Percentiles rank a stretch among this genome's conserved stretches.
Evolutionary conservation across 768 basidiomycete species (phyloP).

Genomic region (Trametes coccinea): DNA sequence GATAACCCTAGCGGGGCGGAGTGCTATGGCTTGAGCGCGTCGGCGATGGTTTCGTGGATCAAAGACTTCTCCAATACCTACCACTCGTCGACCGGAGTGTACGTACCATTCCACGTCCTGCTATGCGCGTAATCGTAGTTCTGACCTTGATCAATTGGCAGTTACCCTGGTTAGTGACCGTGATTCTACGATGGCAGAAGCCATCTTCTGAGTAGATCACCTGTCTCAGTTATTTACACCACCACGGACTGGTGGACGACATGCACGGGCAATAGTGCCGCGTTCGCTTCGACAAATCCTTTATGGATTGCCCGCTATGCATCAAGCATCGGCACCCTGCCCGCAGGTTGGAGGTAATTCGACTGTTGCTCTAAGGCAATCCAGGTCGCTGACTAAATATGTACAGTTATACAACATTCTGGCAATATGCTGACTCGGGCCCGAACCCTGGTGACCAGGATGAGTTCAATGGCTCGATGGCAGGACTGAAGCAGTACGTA

Average conservation of each 20-base stretch:
- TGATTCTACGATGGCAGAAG: not conserved
- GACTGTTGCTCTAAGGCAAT: too few relatives aligned
- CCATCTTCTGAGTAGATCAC: not conserved
- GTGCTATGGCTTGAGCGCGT: constrained; percentile 54
- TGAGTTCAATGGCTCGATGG: constrained; percentile 52
- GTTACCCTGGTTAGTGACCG: constrained; percentile 41
- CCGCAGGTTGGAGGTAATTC: constrained; percentile 56
- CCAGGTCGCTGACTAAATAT: not conserved
- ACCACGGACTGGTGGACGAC: constrained; percentile 68
- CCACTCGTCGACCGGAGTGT: constrained; percentile 48
- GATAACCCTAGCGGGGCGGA: constrained; percentile 52
- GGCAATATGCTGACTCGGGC: constrained; percentile 60
- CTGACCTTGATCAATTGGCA: constrained; percentile 14
- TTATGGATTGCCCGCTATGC: constrained; percentile 62
- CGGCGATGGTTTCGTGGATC: constrained; percentile 66
- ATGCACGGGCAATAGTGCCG: constrained; percentile 60
- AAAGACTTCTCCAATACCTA: constrained; percentile 63
- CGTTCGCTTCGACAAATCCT: constrained; percentile 52
- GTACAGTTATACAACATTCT: constrained; percentile 51
- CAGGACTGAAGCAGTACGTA: constrained; percentile 42
- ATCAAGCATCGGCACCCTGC: constrained; percentile 51
- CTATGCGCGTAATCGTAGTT: too few relatives aligned
- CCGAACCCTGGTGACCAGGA: constrained; percentile 60
- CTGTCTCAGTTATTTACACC: constrained; percentile 53
- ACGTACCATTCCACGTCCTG: constrained; percentile 16